Evolutionary conservation across 1,284 basidiomycete genomes (phyloP).

Genomic region (Singerocomus inundabilis): DNA sequence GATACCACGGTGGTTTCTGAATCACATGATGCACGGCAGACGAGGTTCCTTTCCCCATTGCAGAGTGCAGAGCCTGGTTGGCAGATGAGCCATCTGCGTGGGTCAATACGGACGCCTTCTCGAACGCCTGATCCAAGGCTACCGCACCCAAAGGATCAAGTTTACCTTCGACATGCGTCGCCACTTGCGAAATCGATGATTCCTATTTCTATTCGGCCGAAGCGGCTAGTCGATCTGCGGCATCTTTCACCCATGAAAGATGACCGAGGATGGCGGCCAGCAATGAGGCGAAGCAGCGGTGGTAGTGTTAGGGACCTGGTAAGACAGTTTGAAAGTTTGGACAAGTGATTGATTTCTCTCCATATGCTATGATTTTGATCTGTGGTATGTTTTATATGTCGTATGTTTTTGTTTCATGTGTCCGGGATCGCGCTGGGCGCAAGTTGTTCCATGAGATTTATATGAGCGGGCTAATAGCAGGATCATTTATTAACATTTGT

Average conservation of each 20-base stretch:
- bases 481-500: too few species aligned
- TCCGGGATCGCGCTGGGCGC: slow-evolving; percentile 15
- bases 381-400: too few species aligned
- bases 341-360: slow-evolving; percentile 11
- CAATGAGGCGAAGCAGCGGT: slow-evolving; percentile 45
- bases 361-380: too few species aligned
- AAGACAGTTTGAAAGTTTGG: slow-evolving; percentile 53
- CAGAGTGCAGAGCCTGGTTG: slow-evolving; percentile 52
- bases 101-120: slow-evolving; percentile 57
- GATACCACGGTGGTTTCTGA: slow-evolving; percentile 13
- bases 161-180: slow-evolving; percentile 54
- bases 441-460: slow-evolving; percentile 2
- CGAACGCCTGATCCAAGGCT: slow-evolving; percentile 45
- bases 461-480: not conserved
- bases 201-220: slow-evolving; percentile 42
- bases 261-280: not conserved
- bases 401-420: slow-evolving; percentile 4
- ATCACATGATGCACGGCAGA: not conserved
- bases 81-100: slow-evolving; percentile 43
- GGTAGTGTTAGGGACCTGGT: slow-evolving; percentile 71
- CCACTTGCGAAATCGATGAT: slow-evolving; percentile 43
- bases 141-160: slow-evolving; percentile 59
- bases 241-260: slow-evolving; percentile 40
- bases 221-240: slow-evolving; percentile 55
- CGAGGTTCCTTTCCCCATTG: slow-evolving; percentile 37